Evolutionary conservation across 2,329 filamentous ascomycete genomes (phyloP), one percentile per base, ranked within the genome.

Genomic region (Thielaviopsis populi): DNA sequence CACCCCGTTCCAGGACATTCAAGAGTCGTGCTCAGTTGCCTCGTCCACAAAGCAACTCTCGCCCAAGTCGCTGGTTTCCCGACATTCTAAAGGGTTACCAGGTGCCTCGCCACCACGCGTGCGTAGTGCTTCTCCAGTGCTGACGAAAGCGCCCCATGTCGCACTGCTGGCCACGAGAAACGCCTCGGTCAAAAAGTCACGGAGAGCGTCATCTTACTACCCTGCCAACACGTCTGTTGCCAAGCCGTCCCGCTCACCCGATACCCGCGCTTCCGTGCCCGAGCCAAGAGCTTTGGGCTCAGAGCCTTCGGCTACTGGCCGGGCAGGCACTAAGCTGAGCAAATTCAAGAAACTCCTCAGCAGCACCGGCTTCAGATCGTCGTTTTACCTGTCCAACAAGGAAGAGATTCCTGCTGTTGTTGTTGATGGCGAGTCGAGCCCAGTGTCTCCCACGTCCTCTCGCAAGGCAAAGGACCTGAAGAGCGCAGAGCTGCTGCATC

Each of bases 331-430:
- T 62, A 75, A 73, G 46, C 71, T 71, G 0, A 72, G 71, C 63
- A 76, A 73, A 65, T 68, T 79, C 1, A 73, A 75, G 56, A 72
- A 76, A 10, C 68, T 79, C 33, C 68, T 79, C 15, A 75, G 70
- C 67, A 68, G 72, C 66, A 66, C 72, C 33, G 62, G 59, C 8
- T 68, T 69, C 22, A 70, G 71, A 48, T 61, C 61, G 17, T 63
- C 61, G 42, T 40, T 42, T 30, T 17, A 46, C 59, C 42, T 59
- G 43, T 42, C 37, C 48, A 56, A 10, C 15, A 54, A 62, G 30
- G 65, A 69, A 30, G 65, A 67, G 1, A 63, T 66, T n/a, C 48
- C 62, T 7, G 61, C 61, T n/a, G 30, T 61, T 22, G 69, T 77
- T 2, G 74, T 75, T n/a, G 69, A 73, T 3, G 69, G 75, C 11